These are phyloP conservation scores for Sophora flavescens DNA, from an alignment of 306 rosid species.

Conservation along the genomic window DNA sequence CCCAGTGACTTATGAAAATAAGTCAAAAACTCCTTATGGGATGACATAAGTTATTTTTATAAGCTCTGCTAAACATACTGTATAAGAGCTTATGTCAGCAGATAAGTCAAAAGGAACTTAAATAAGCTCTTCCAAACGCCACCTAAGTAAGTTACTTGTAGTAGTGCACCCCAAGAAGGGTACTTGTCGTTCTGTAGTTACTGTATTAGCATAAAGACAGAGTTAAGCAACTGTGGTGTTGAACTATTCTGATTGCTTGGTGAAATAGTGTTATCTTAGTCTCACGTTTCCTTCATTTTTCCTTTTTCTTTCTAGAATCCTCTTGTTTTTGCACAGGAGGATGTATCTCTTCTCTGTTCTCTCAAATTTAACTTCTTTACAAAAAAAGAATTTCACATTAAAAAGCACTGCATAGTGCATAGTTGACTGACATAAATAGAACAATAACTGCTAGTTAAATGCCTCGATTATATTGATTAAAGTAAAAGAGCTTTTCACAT, in stretches of 20 bases:
- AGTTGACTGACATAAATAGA: slow-evolving; percentile 15
- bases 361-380: slow-evolving; percentile 5
- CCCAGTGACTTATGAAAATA: too few relatives aligned
- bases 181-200: not conserved
- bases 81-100: too few relatives aligned
- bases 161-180: too few relatives aligned
- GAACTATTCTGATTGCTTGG: slow-evolving; percentile 3
- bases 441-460: slow-evolving; percentile 30
- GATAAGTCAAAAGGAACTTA: too few relatives aligned
- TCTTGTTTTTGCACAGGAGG: not conserved
- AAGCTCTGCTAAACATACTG: too few relatives aligned
- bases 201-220: not conserved
- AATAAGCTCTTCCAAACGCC: too few relatives aligned
- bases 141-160: too few relatives aligned
- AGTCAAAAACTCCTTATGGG: too few relatives aligned
- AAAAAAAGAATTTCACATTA: slow-evolving; percentile 7
- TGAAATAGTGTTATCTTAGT: not conserved
- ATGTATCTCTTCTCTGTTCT: slow-evolving; percentile 16
- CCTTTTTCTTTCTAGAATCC: slow-evolving; percentile 24
- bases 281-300: not conserved
- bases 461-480: not conserved
- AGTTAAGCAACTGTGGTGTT: not conserved
- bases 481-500: slow-evolving; percentile 42
- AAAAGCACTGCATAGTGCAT: slow-evolving; percentile 11
- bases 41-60: too few relatives aligned